Evolutionary conservation across 257 asterid genomes (phyloP).

Genomic region (Haberlea rhodopensis): DNA sequence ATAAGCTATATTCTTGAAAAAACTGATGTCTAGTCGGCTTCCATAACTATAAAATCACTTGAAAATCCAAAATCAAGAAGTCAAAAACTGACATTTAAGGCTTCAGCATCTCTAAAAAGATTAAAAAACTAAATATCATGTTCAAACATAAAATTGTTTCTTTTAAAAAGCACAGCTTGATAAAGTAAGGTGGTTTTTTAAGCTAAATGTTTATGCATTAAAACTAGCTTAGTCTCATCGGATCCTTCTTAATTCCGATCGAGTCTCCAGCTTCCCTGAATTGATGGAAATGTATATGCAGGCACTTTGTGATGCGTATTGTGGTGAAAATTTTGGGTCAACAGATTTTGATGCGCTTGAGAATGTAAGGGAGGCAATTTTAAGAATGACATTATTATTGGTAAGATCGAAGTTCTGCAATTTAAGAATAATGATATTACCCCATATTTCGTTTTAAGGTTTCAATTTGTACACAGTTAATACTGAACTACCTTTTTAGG

Average conservation of each 20-base stretch:
- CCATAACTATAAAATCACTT: too few species aligned
- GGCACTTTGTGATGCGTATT: slow-evolving; percentile 83
- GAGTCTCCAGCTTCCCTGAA: slow-evolving; percentile 7
- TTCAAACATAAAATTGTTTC: background rate
- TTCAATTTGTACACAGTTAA: slow-evolving; percentile 22
- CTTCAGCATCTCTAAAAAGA: too few species aligned
- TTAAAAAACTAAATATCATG: too few species aligned
- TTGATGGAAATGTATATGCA: slow-evolving; percentile 37
- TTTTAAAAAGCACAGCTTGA: background rate
- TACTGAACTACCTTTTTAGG: slow-evolving; percentile 47
- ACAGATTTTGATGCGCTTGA: slow-evolving; percentile 81
- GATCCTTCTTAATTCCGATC: slow-evolving; percentile 7
- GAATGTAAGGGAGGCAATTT: slow-evolving; percentile 75
- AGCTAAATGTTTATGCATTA: background rate
- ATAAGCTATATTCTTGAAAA: too few species aligned
- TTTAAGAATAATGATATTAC: background rate
- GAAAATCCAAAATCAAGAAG: too few species aligned
- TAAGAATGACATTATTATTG: slow-evolving; percentile 90
- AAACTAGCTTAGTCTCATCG: background rate
- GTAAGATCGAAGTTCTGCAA: slow-evolving; percentile 35
- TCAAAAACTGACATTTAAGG: too few species aligned
- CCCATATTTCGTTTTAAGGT: background rate
- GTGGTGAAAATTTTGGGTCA: slow-evolving; percentile 86
- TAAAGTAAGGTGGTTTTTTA: background rate
- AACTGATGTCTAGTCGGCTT: too few species aligned